A percentile compares a stretch with the other conserved stretches of the same genome.
Evolutionary conservation across 306 rosid genomes (phyloP).

Genomic region (Medicago lupulina): DNA sequence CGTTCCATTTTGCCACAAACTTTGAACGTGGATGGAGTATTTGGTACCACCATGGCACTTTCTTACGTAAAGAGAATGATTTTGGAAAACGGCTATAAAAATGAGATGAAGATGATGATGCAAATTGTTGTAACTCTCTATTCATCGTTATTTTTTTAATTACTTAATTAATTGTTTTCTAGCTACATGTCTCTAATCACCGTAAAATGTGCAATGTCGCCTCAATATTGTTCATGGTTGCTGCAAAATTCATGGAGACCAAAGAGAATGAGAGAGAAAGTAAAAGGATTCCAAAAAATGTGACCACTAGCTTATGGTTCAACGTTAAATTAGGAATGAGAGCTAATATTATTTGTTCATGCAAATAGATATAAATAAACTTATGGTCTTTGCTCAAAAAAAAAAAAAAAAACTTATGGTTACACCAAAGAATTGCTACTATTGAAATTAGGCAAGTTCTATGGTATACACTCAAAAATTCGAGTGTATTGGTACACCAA

Average conservation of each 20-base stretch:
- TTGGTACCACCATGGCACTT: slow-evolving; percentile 81
- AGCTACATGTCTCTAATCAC: not conserved
- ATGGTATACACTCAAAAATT: too few relatives aligned
- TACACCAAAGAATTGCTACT: not conserved
- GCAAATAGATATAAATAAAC: not conserved
- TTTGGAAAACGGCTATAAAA: slow-evolving; percentile 47
- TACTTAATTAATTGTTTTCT: not conserved
- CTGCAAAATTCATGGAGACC: not conserved
- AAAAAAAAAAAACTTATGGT: not conserved
- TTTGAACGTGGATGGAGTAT: slow-evolving; percentile 69
- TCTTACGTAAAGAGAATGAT: slow-evolving; percentile 56
- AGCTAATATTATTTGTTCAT: not conserved
- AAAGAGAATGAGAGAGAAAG: not conserved
- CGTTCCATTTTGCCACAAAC: slow-evolving; percentile 65
- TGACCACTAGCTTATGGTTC: not conserved
- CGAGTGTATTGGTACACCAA: too few relatives aligned
- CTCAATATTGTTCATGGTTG: not conserved
- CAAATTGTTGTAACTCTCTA: slow-evolving; percentile 9
- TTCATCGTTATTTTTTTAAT: slow-evolving; percentile 3
- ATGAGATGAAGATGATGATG: slow-evolving; percentile 46
- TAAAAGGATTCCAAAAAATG: not conserved
- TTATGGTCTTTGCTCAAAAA: too few relatives aligned
- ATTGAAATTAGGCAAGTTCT: too few relatives aligned
- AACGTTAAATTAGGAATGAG: slow-evolving; percentile 16
- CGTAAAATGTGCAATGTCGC: not conserved